These are phyloP conservation scores for Ophiostoma sp. DNA, from an alignment of 2,329 filamentous ascomycete species.

Conservation along the genomic window DNA sequence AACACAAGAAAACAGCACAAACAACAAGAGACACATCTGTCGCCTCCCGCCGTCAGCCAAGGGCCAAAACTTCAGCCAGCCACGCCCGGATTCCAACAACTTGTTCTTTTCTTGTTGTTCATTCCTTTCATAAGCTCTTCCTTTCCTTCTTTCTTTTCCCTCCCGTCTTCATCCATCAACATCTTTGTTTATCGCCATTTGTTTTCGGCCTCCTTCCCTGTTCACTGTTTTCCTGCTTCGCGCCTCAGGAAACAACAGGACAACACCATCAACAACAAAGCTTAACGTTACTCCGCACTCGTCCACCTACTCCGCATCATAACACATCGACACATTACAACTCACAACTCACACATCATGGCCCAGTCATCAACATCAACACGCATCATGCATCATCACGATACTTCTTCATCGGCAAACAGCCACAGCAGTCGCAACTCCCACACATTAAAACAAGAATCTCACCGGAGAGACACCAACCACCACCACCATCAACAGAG, in stretches of 20 bases:
- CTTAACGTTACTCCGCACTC: background rate
- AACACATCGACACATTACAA: background rate
- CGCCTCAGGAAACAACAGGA: background rate
- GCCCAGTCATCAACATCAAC: background rate
- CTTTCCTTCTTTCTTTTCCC: background rate
- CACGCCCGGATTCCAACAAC: conserved; percentile 5
- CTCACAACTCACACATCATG: background rate
- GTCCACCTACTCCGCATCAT: background rate
- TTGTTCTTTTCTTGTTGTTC: conserved; percentile 1
- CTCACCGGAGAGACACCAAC: background rate
- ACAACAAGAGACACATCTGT: background rate
- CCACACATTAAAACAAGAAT: conserved; percentile 12
- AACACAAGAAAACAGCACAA: conserved; percentile 17
- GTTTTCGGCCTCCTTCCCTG: background rate
- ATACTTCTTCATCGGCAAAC: background rate
- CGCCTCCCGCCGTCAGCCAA: background rate
- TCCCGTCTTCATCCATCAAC: background rate
- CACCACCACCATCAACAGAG: background rate
- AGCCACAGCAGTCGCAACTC: background rate
- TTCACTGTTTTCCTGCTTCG: background rate
- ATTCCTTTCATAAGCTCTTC: background rate
- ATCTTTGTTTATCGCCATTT: background rate
- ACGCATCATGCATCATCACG: background rate
- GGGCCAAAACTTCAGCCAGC: background rate
- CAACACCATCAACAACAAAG: background rate